Percentiles rank a stretch among this genome's conserved stretches.
These are phyloP conservation scores for Ascochyta koolunga DNA, from an alignment of 2,329 filamentous ascomycete species.

Conservation along the genomic window DNA sequence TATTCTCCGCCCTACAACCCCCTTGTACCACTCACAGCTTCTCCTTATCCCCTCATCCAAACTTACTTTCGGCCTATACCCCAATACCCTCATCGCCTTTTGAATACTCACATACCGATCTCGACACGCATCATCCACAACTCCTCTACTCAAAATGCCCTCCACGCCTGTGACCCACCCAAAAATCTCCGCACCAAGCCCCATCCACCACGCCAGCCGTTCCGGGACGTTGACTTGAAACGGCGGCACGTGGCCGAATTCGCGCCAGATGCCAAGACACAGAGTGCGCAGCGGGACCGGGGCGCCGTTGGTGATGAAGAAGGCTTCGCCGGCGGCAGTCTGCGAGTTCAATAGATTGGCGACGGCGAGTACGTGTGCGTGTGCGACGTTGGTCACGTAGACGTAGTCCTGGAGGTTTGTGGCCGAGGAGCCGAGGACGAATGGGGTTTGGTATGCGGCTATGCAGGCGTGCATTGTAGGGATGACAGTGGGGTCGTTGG, in stretches of 20 bases:
- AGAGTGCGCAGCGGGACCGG: slow-evolving; percentile 94
- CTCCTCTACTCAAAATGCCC: slow-evolving; percentile 58
- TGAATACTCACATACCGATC: slow-evolving; percentile 60
- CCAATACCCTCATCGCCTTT: slow-evolving; percentile 59
- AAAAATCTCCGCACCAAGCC: slow-evolving; percentile 53
- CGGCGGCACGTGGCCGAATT: slow-evolving; percentile 60
- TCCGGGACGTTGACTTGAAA: slow-evolving; percentile 58
- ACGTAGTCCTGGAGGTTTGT: slow-evolving; percentile 74
- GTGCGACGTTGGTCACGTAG: slow-evolving; percentile 71
- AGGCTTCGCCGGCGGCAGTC: slow-evolving; percentile 73
- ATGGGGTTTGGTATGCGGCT: slow-evolving; percentile 69
- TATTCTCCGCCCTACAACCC: neutral
- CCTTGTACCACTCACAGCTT: slow-evolving; percentile 26
- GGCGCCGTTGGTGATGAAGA: slow-evolving; percentile 88
- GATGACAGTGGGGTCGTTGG: slow-evolving; percentile 80
- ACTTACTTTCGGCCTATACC: slow-evolving; percentile 58
- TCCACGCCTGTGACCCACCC: slow-evolving; percentile 55
- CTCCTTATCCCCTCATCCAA: slow-evolving; percentile 57
- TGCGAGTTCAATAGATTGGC: slow-evolving; percentile 70
- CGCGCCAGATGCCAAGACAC: slow-evolving; percentile 75
- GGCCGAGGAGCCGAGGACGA: slow-evolving; percentile 77
- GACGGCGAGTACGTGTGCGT: slow-evolving; percentile 83
- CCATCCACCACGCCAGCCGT: slow-evolving; percentile 56
- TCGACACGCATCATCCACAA: slow-evolving; percentile 61
- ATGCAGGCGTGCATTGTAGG: slow-evolving; percentile 76